These are phyloP conservation scores for Flammula alnicola DNA, from an alignment of 1,284 basidiomycete genomes.

Conservation along the genomic window DNA sequence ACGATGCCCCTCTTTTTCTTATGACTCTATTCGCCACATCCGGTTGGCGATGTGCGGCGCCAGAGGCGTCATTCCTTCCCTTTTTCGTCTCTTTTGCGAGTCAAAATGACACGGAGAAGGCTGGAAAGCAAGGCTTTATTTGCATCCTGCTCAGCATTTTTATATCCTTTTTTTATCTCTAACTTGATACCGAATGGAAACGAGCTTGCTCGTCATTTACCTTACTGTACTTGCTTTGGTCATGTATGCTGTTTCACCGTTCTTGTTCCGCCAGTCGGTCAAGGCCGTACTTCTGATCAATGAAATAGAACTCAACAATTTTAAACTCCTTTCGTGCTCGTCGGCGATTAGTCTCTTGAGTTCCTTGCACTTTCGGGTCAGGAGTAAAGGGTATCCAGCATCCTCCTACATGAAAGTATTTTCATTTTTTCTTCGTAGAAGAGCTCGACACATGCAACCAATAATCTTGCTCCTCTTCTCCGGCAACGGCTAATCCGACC, in stretches of 20 bases:
- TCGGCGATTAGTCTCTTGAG: too few species aligned
- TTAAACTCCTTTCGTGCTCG: background rate
- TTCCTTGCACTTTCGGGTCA: background rate
- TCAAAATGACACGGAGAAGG: slow-evolving; percentile 22
- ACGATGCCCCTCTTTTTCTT: slow-evolving; percentile 22
- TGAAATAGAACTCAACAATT: slow-evolving; percentile 9
- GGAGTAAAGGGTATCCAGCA: background rate
- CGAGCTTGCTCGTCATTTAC: slow-evolving; percentile 21
- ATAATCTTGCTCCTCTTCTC: slow-evolving; percentile 45
- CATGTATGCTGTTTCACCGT: slow-evolving; percentile 28
- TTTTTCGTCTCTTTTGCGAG: slow-evolving; percentile 19
- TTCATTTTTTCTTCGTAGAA: slow-evolving; percentile 20
- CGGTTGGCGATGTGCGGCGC: slow-evolving; percentile 26
- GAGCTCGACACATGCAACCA: slow-evolving; percentile 39
- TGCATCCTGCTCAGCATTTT: slow-evolving; percentile 16
- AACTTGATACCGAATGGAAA: slow-evolving; percentile 15
- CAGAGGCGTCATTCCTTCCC: slow-evolving; percentile 29
- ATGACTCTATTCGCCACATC: slow-evolving; percentile 20
- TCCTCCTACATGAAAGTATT: background rate
- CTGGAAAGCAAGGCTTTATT: slow-evolving; percentile 22
- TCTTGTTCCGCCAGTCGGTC: slow-evolving; percentile 19
- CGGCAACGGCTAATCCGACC: slow-evolving; percentile 44
- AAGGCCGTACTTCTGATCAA: slow-evolving; percentile 8
- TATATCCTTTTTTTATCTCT: slow-evolving; percentile 24
- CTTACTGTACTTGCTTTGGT: slow-evolving; percentile 29